These are phyloP conservation scores for Cylindrotheca fusiformis DNA, from an alignment of 108 stramenopile species.

Conservation along the genomic window DNA sequence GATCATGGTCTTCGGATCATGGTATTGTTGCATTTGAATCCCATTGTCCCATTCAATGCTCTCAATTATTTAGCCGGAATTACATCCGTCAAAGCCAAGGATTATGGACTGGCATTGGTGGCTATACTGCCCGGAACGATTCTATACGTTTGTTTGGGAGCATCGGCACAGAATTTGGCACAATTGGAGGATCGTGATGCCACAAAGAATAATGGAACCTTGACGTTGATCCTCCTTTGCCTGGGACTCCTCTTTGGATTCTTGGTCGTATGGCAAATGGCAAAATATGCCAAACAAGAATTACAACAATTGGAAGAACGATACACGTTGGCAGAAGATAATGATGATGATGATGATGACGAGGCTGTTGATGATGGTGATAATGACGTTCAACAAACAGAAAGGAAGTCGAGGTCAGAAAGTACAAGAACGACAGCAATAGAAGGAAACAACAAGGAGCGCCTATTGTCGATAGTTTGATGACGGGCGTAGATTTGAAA, in stretches of 20 bases:
- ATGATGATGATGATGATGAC: not conserved
- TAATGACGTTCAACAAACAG: not conserved
- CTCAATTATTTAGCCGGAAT: not conserved
- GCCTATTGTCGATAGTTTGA: too few relatives aligned
- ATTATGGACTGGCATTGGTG: not conserved
- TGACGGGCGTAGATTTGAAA: too few relatives aligned
- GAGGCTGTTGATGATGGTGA: not conserved
- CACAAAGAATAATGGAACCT: not conserved
- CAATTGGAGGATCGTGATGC: not conserved
- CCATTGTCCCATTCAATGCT: not conserved
- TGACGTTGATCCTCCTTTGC: not conserved
- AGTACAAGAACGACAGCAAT: too few relatives aligned
- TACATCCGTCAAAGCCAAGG: not conserved
- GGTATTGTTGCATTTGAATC: not conserved
- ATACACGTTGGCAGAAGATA: not conserved
- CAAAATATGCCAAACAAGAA: not conserved
- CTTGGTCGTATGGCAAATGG: not conserved
- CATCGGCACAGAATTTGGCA: not conserved
- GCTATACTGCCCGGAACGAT: not conserved
- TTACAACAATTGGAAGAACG: not conserved
- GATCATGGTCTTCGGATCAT: not conserved
- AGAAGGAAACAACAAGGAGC: too few relatives aligned
- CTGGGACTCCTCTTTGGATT: not conserved
- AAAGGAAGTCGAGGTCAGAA: not conserved
- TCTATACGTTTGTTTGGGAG: not conserved